Percentiles rank a stretch among this genome's conserved stretches.
Conservation (phyloP, 176 grass and related monocot species). For the Olyra latifolia region DNA sequence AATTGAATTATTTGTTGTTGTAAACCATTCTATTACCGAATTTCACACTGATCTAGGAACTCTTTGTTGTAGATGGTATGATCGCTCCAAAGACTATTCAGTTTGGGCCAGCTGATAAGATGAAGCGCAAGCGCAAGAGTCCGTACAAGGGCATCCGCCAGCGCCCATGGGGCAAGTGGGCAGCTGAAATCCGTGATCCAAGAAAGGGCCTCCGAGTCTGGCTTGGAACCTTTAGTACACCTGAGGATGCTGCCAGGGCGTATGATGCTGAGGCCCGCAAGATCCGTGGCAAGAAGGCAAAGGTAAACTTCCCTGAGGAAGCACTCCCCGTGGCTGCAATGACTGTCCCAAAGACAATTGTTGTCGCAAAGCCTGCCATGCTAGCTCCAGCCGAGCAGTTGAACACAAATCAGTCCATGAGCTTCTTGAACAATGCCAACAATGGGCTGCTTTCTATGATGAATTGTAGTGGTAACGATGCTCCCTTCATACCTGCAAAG, state of each 20-base stretch:
- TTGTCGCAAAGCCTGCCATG: not conserved
- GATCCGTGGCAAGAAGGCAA: constrained; percentile 49
- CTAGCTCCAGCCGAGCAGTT: not conserved
- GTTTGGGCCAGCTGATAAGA: not conserved
- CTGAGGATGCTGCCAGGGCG: constrained; percentile 47
- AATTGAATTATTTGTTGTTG: not conserved
- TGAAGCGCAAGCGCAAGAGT: constrained; percentile 42
- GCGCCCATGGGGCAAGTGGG: constrained; percentile 51
- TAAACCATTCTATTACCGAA: not conserved
- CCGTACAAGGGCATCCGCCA: constrained; percentile 44
- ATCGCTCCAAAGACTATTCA: not conserved
- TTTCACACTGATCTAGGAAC: not conserved
- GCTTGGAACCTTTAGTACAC: constrained; percentile 47
- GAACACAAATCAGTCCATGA: not conserved
- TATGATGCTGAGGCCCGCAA: constrained; percentile 48
- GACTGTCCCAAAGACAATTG: not conserved
- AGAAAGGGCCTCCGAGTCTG: constrained; percentile 44
- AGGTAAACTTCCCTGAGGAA: constrained; percentile 46
- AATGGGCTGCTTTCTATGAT: not conserved
- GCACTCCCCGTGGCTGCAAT: not conserved
- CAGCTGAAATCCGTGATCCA: constrained; percentile 48
- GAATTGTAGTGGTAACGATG: not conserved
- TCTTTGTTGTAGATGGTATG: not conserved
- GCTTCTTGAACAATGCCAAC: not conserved
- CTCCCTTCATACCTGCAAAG: not conserved